Base-by-base conservation (phyloP, 148 eudicot genomes). In the Rhododendron kiyosumense region DNA sequence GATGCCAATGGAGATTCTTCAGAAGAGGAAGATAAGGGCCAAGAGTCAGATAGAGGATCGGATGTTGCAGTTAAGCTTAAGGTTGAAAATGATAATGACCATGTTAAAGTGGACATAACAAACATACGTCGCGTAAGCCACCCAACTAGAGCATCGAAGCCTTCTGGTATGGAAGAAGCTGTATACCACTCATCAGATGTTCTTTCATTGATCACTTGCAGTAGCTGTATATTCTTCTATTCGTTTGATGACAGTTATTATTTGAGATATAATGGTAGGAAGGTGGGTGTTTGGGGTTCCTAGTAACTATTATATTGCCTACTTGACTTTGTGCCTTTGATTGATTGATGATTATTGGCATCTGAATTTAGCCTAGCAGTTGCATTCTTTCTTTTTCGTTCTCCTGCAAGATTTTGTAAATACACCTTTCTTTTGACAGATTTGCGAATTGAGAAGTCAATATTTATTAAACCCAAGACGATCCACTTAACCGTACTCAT, bases 401-500 rank as follows among this genome's bases (percentile, higher is more conserved):
- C 32, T 51, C 45, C 48, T 32, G 24, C 67, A 49, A 77, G 3
- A 32, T 34, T 30, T 78, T n/a, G 34, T 38, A 52, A 28, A 54
- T 54, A 8, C 85, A 30, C 38, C 82, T 82, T 82, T 86, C 34
- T 36, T 75, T 63, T 85, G 82, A 84, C 93, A 96, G 98, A 90
- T 14, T 84, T 90, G 87, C 94, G 98, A 81, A 97, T 97, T 38
- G 99, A 95, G 51, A 92, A 88, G 86, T 94, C 98, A 65, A 89
- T 96, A 89, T 96, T 96, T 83, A 94, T 92, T 81, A 91, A 93
- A 26, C 97, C 97, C 73, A 93, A 89, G 84, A 94, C 91, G 52
- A 90, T 95, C 86, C 98, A 95, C 94, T 86, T 95, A 85, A 95
- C 98, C 24, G 90, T 95, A 67, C 91, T 94, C 57, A 97, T 97